Conservation (phyloP, 2,329 filamentous ascomycete species). For the Aureobasidium uvarum region DNA sequence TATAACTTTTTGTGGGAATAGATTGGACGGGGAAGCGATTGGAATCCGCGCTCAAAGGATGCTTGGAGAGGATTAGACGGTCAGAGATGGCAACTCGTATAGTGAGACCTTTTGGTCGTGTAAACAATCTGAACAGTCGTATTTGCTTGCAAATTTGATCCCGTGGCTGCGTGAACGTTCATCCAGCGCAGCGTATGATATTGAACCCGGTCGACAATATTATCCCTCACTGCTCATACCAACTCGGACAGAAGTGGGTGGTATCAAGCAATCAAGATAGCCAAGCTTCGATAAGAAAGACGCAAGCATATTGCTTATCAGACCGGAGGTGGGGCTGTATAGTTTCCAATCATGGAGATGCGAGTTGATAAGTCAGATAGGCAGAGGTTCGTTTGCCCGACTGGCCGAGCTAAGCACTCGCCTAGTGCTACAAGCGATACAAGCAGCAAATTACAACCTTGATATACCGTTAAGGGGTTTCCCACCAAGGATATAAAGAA, state of each 20-base stretch:
- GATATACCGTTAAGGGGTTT: too few relatives aligned
- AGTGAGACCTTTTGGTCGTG: too few relatives aligned
- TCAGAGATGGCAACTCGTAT: too few relatives aligned
- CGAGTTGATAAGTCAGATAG: background rate
- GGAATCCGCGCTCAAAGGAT: background rate
- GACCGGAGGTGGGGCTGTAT: background rate
- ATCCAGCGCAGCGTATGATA: background rate
- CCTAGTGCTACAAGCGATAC: background rate
- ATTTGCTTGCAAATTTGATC: too few relatives aligned
- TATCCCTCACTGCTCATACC: background rate
- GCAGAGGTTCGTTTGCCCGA: background rate
- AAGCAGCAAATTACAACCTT: background rate
- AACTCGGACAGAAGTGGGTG: background rate
- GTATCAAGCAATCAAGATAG: background rate
- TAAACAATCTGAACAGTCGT: too few relatives aligned
- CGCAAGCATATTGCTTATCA: background rate
- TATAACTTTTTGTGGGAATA: constrained; percentile 36
- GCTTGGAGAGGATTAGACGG: background rate
- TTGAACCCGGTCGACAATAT: background rate
- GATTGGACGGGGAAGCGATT: too few relatives aligned
- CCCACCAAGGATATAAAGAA: background rate
- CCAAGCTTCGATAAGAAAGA: background rate
- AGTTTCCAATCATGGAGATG: background rate
- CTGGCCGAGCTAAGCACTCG: background rate
- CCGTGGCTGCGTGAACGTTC: too few relatives aligned